Conservation (phyloP, 169 alveolate genomes). For the Amoebophrya sp. region DNA sequence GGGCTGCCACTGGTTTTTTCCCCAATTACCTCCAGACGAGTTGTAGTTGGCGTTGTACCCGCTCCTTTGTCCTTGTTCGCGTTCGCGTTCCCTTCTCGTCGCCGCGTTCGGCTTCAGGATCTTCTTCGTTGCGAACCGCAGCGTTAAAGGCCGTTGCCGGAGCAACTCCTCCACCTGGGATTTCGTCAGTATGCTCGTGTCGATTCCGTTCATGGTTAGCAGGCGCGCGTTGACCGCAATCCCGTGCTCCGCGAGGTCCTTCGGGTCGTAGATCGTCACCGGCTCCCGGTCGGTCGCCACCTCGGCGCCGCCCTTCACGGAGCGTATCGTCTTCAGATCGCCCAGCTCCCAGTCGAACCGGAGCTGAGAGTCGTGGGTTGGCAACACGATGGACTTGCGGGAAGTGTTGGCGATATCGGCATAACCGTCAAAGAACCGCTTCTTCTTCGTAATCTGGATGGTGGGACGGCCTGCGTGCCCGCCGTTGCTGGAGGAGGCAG, state of each 20-base stretch:
- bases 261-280: neutral
- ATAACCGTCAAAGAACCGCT: neutral
- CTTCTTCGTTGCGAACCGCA: neutral
- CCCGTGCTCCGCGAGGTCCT: neutral
- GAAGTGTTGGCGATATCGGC: neutral
- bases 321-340: neutral
- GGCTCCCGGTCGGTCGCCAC: neutral
- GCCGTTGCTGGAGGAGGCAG: no score
- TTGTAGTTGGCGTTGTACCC: no score
- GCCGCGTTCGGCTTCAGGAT: neutral
- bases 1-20: no score
- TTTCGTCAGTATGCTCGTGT: neutral
- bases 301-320: no score
- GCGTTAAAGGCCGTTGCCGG: neutral
- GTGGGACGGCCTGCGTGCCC: no score
- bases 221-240: neutral
- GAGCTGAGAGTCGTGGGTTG: neutral
- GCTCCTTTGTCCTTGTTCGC: no score
- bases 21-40: neutral
- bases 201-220: neutral
- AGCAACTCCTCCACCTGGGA: neutral
- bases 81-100: neutral
- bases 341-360: neutral
- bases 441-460: neutral
- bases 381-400: neutral